Evolutionary conservation across 352 stramenopile genomes (phyloP).

Genomic region (Globisporangium lucens): DNA sequence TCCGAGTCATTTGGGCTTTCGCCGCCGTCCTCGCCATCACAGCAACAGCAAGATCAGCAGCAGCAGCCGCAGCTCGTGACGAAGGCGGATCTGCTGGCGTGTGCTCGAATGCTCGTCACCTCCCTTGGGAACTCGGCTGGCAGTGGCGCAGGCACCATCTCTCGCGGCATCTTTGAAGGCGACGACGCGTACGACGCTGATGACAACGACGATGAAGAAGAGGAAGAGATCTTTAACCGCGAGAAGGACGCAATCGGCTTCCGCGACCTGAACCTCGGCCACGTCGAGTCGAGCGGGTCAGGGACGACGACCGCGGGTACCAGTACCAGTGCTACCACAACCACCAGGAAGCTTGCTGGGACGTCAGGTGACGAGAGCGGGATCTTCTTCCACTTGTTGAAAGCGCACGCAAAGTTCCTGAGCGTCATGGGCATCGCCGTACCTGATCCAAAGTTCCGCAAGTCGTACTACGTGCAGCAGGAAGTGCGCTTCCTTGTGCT

Average conservation of each 20-base stretch:
- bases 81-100: slow-evolving; percentile 24
- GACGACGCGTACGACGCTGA: slow-evolving; percentile 19
- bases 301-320: too few species aligned
- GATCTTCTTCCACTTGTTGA: slow-evolving; percentile 51
- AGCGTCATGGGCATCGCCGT: slow-evolving; percentile 48
- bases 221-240: slow-evolving; percentile 75
- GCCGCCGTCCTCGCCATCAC: not conserved
- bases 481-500: slow-evolving; percentile 49
- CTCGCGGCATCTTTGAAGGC: slow-evolving; percentile 15
- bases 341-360: not conserved
- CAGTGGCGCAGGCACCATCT: slow-evolving; percentile 12
- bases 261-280: slow-evolving; percentile 22
- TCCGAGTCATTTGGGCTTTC: slow-evolving; percentile 5
- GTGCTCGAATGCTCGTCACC: slow-evolving; percentile 23
- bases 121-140: slow-evolving; percentile 13
- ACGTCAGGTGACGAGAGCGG: slow-evolving; percentile 19
- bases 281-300: not conserved
- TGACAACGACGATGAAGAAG: slow-evolving; percentile 40
- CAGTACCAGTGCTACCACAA: not conserved
- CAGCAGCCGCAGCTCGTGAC: slow-evolving; percentile 8
- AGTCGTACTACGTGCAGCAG: slow-evolving; percentile 41
- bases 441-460: slow-evolving; percentile 31
- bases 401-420: slow-evolving; percentile 13
- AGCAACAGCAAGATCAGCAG: slow-evolving; percentile 3
- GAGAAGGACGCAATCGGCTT: slow-evolving; percentile 45